A percentile compares a stretch with the other conserved stretches of the same genome.
phyloP scores from a whole-genome alignment of 768 basidiomycete species.

The Leccinum subgranulosum region DNA sequence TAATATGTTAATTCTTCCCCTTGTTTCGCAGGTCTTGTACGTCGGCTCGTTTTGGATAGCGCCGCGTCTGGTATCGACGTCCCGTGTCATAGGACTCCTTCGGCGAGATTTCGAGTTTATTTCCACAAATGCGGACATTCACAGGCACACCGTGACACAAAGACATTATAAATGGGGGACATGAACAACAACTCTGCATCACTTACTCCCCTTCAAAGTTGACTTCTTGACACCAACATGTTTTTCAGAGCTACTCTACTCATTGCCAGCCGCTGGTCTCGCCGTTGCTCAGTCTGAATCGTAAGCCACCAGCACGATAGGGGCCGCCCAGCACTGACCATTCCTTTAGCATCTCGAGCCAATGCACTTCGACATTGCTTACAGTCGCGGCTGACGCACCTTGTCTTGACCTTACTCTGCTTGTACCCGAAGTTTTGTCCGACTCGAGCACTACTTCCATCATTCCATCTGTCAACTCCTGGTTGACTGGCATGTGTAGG shows the following conservation, averaged over 20 bases:
- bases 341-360: slow-evolving; percentile 13
- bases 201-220: neutral
- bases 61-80: too few relatives aligned
- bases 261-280: slow-evolving; percentile 33
- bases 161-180: slow-evolving; percentile 14
- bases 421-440: slow-evolving; percentile 26
- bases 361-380: slow-evolving; percentile 48
- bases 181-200: slow-evolving; percentile 5
- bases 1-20: too few relatives aligned
- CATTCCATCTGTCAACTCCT: slow-evolving; percentile 48
- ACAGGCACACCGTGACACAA: neutral
- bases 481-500: slow-evolving; percentile 58
- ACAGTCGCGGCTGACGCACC: slow-evolving; percentile 38
- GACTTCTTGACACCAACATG: slow-evolving; percentile 15
- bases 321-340: neutral
- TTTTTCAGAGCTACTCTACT: slow-evolving; percentile 25
- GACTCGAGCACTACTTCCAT: slow-evolving; percentile 31
- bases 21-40: too few relatives aligned
- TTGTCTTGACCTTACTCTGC: slow-evolving; percentile 39
- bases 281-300: slow-evolving; percentile 45
- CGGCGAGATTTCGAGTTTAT: too few relatives aligned
- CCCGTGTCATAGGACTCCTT: too few relatives aligned
- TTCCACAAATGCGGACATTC: neutral
- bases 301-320: slow-evolving; percentile 27
- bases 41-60: too few relatives aligned